phyloP scores from a whole-genome alignment of 164 flowering plant species.

The Malania oleifera region DNA sequence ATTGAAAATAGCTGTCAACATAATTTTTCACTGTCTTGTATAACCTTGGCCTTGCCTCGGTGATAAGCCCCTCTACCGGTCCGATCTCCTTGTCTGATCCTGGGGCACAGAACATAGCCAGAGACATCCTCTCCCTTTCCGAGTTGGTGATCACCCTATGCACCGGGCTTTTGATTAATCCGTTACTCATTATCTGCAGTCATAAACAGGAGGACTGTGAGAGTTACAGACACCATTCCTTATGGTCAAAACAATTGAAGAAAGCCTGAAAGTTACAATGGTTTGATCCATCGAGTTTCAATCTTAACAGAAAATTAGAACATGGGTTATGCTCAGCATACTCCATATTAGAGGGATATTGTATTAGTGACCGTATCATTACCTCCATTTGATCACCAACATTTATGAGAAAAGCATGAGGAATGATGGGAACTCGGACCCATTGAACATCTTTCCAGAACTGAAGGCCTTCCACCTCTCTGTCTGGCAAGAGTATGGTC shows the following conservation, averaged over 20 bases:
- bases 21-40: constrained; percentile 23
- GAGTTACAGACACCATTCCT: too few species aligned
- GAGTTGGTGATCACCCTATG: constrained; percentile 29
- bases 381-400: constrained; percentile 42
- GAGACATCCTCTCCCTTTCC: constrained; percentile 20
- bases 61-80: constrained; percentile 18
- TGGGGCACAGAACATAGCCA: constrained; percentile 16
- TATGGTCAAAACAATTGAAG: too few species aligned
- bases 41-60: constrained; percentile 19
- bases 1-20: constrained; percentile 7
- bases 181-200: constrained; percentile 39
- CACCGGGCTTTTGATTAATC: constrained; percentile 29
- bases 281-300: too few species aligned
- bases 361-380: neutral
- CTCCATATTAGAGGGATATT: neutral
- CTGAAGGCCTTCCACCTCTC: constrained; percentile 59
- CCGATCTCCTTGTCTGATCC: constrained; percentile 23
- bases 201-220: too few species aligned
- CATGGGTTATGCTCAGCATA: too few species aligned
- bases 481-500: constrained; percentile 50
- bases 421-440: constrained; percentile 36
- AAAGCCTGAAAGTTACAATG: too few species aligned
- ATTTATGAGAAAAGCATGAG: constrained; percentile 44
- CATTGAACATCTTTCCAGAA: constrained; percentile 41
- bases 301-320: too few species aligned